Conservation (phyloP, 2,329 filamentous ascomycete species). For the Dactylellina drechsleri region DNA sequence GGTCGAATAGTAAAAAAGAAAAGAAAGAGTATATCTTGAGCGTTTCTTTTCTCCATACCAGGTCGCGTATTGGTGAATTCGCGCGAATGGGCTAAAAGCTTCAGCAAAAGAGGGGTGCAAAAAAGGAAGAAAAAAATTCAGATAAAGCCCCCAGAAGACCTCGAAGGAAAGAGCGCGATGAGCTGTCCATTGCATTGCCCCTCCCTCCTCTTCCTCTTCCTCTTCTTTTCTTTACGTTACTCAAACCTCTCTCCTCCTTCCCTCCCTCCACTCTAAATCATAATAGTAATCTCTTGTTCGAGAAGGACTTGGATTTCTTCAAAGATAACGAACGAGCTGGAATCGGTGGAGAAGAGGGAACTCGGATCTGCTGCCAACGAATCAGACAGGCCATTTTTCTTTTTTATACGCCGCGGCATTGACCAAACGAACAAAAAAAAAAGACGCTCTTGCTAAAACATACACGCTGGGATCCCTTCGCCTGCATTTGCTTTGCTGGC, state of each 20-base stretch:
- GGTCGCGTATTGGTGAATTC: constrained; percentile 50
- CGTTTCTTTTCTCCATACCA: constrained; percentile 4
- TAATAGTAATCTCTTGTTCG: not conserved
- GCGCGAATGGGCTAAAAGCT: constrained; percentile 44
- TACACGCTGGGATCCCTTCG: constrained; percentile 38
- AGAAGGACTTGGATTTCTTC: not conserved
- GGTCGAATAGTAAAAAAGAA: constrained; percentile 20
- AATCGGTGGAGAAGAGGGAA: constrained; percentile 27
- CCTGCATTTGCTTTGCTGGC: constrained; percentile 54
- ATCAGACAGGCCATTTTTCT: constrained; percentile 44
- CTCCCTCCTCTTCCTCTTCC: constrained; percentile 29
- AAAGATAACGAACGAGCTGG: no score
- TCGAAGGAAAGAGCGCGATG: constrained; percentile 31
- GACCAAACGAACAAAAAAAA: not conserved
- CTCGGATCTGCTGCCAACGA: constrained; percentile 50
- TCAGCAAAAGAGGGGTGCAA: constrained; percentile 36
- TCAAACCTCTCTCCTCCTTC: constrained; percentile 8
- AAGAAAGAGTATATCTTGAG: constrained; percentile 8
- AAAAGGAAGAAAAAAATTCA: constrained; percentile 28
- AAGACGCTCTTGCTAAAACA: constrained; percentile 9
- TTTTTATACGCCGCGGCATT: constrained; percentile 36
- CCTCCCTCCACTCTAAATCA: no score
- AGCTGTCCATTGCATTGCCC: constrained; percentile 41
- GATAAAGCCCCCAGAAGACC: constrained; percentile 32
- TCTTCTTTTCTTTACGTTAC: not conserved